Conservation (phyloP, 192 early-diverging fungal species). For the Dissophora globulifera region DNA sequence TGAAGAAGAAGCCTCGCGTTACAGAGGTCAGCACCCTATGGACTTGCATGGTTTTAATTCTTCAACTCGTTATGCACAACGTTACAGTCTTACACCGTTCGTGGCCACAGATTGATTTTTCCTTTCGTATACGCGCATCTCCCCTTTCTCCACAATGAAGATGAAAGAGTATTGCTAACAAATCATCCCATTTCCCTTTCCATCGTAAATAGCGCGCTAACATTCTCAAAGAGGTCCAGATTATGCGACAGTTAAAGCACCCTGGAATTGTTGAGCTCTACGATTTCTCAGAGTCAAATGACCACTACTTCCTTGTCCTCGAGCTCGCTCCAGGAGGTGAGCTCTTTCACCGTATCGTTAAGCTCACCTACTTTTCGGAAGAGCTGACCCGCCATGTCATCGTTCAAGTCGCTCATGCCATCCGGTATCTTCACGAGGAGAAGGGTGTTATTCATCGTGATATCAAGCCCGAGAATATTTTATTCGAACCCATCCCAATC, state of each 20-base stretch:
- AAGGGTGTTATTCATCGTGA: conserved; percentile 88
- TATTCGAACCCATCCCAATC: conserved; percentile 78
- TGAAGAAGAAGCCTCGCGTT: conserved; percentile 59
- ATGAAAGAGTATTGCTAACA: too few species aligned
- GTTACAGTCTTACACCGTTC: too few species aligned
- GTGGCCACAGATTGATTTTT: background rate
- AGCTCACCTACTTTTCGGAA: conserved; percentile 85
- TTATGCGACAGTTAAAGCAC: conserved; percentile 84
- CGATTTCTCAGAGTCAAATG: conserved; percentile 80
- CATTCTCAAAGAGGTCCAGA: conserved; percentile 88
- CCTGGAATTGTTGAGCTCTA: conserved; percentile 79
- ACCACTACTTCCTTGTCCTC: conserved; percentile 81
- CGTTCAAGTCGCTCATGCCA: conserved; percentile 84
- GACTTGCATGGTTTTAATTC: too few species aligned
- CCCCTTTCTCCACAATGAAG: too few species aligned
- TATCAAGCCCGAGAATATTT: conserved; percentile 94
- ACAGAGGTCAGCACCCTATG: conserved; percentile 54
- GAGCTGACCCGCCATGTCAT: conserved; percentile 83
- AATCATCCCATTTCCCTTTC: conserved; percentile 1
- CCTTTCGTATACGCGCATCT: background rate
- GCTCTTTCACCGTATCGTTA: conserved; percentile 88
- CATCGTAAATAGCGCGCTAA: conserved; percentile 70
- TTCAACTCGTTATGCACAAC: too few species aligned
- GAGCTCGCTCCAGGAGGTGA: conserved; percentile 92
- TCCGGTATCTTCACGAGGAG: conserved; percentile 87